These are phyloP conservation scores for Penicillium oxalicum DNA, from an alignment of 2,329 filamentous ascomycete species.

Conservation along the genomic window DNA sequence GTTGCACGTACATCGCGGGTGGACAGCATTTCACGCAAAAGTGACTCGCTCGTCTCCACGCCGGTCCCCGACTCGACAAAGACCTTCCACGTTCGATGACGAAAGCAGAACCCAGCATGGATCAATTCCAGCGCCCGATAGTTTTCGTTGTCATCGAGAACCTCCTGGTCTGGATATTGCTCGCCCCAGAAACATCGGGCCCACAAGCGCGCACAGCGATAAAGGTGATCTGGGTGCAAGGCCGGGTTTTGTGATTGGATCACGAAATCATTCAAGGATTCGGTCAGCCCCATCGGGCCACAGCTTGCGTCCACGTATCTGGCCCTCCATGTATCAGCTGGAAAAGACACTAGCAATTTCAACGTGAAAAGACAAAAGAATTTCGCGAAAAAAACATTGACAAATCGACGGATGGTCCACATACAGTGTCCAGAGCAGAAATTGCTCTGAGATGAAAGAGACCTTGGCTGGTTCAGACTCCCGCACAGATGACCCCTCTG, in stretches of 20 bases:
- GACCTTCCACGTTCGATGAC: constrained; percentile 27
- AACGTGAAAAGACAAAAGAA: not conserved
- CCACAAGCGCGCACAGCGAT: constrained; percentile 32
- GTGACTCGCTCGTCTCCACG: constrained; percentile 15
- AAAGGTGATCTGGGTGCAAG: constrained; percentile 29
- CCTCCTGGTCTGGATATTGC: constrained; percentile 32
- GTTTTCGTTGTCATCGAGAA: constrained; percentile 37
- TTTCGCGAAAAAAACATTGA: not conserved
- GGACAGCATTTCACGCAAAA: constrained; percentile 22
- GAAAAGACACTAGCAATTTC: no score
- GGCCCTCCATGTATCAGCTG: not conserved
- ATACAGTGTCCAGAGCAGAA: constrained; percentile 33
- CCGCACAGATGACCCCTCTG: constrained; percentile 5
- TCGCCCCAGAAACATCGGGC: constrained; percentile 33
- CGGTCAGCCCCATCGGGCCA: constrained; percentile 24
- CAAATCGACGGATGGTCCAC: constrained; percentile 1
- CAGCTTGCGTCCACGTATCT: constrained; percentile 29
- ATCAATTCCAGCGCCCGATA: constrained; percentile 32
- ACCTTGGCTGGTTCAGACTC: constrained; percentile 14
- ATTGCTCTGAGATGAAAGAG: constrained; percentile 33
- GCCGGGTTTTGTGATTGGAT: constrained; percentile 28
- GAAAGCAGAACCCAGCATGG: constrained; percentile 25
- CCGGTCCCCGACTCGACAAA: constrained; percentile 18
- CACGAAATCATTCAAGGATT: constrained; percentile 31
- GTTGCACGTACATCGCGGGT: constrained; percentile 21